Conservation (phyloP, 2,329 filamentous ascomycete species). For the Penicillium sp. region DNA sequence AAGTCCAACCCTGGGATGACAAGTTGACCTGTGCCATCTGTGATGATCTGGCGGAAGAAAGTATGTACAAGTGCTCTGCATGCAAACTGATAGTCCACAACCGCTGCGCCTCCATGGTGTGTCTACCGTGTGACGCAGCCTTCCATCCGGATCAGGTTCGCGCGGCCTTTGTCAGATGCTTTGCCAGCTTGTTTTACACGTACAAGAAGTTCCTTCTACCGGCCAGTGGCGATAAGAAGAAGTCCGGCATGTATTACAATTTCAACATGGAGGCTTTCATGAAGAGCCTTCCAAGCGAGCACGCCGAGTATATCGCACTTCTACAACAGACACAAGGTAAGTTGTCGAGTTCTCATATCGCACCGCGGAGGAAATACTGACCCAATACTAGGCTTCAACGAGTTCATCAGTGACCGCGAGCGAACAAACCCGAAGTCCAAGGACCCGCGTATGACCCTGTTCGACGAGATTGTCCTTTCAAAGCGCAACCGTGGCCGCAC, state of each 20-base stretch:
- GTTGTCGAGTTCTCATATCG: slow-evolving; percentile 3
- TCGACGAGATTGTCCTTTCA: slow-evolving; percentile 64
- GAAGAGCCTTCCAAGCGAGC: slow-evolving; percentile 63
- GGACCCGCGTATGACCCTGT: slow-evolving; percentile 59
- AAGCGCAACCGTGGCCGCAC: slow-evolving; percentile 63
- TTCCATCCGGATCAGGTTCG: slow-evolving; percentile 67
- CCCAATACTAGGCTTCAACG: slow-evolving; percentile 53
- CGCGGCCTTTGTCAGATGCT: slow-evolving; percentile 67
- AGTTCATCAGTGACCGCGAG: slow-evolving; percentile 65
- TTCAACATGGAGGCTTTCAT: slow-evolving; percentile 69
- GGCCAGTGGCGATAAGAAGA: slow-evolving; percentile 61
- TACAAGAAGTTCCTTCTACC: slow-evolving; percentile 64
- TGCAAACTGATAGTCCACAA: slow-evolving; percentile 57
- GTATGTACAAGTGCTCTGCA: slow-evolving; percentile 49
- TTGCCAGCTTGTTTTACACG: slow-evolving; percentile 68
- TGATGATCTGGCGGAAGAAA: slow-evolving; percentile 60
- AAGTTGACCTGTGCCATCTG: slow-evolving; percentile 49
- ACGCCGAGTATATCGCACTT: slow-evolving; percentile 62
- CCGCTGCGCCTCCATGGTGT: slow-evolving; percentile 60
- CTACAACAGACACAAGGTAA: slow-evolving; percentile 64
- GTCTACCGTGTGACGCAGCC: slow-evolving; percentile 64
- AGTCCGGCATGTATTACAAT: slow-evolving; percentile 60
- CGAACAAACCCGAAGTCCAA: slow-evolving; percentile 51
- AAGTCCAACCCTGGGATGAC: slow-evolving; percentile 46
- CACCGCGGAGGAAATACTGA: slow-evolving; percentile 14